Evolutionary conservation across 1,284 basidiomycete genomes (phyloP).

Genomic region (Vanrija pseudolonga): DNA sequence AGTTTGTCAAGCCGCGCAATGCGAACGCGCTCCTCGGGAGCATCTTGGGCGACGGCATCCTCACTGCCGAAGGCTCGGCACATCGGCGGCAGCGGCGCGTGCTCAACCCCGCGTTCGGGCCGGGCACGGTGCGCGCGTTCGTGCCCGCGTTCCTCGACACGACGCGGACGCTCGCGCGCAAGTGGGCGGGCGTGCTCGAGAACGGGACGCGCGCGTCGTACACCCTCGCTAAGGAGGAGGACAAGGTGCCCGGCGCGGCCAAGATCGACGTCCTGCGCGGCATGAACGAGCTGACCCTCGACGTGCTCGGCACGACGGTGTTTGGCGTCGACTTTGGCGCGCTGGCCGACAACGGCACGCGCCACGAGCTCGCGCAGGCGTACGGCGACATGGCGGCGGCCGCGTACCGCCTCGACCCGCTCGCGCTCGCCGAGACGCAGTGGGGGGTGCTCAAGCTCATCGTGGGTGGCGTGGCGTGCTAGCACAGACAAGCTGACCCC

Average conservation of each 20-base stretch:
- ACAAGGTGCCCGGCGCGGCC: slow-evolving; percentile 5
- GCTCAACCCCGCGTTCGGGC: slow-evolving; percentile 50
- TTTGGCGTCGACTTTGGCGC: slow-evolving; percentile 58
- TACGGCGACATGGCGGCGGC: slow-evolving; percentile 8
- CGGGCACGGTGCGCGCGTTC: slow-evolving; percentile 42
- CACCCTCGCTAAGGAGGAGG: slow-evolving; percentile 6
- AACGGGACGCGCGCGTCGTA: slow-evolving; percentile 1
- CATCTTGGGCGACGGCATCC: slow-evolving; percentile 37
- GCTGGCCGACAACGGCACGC: slow-evolving; percentile 17
- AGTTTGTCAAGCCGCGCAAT: too few relatives aligned
- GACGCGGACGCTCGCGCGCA: slow-evolving; percentile 54
- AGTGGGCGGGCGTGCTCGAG: slow-evolving; percentile 1
- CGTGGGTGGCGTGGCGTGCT: too few relatives aligned
- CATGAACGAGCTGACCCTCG: slow-evolving; percentile 61
- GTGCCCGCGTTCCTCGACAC: slow-evolving; percentile 63
- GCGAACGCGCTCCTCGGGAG: slow-evolving; percentile 45
- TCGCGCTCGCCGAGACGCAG: too few relatives aligned
- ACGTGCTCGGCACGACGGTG: slow-evolving; percentile 64
- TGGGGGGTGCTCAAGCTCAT: too few relatives aligned
- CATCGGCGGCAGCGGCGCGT: slow-evolving; percentile 57
- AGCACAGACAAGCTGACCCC: too few relatives aligned
- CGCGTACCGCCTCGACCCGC: too few relatives aligned
- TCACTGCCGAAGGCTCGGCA: slow-evolving; percentile 50
- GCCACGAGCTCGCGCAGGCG: slow-evolving; percentile 38
- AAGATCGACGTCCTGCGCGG: slow-evolving; percentile 57